These are phyloP conservation scores for Cladophialophora immunda DNA, from an alignment of 2,329 filamentous ascomycete genomes.

Conservation along the genomic window DNA sequence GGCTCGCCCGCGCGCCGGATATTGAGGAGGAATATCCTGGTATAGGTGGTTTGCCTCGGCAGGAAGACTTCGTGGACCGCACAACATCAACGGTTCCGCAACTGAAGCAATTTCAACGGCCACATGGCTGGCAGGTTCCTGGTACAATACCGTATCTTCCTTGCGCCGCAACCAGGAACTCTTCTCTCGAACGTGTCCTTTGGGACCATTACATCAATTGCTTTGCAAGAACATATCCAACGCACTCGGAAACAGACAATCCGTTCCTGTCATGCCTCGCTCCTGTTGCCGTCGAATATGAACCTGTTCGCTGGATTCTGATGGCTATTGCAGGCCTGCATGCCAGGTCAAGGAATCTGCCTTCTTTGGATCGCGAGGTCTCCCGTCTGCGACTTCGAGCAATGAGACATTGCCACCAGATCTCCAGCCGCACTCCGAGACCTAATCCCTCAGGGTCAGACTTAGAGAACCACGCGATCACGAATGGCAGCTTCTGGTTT, in stretches of 20 bases:
- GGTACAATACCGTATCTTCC: background rate
- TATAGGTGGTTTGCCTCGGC: background rate
- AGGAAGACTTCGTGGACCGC: background rate
- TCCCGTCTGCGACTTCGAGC: slow-evolving; percentile 6
- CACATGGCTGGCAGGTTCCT: background rate
- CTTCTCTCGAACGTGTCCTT: background rate
- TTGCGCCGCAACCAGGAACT: background rate
- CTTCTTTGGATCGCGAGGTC: slow-evolving; percentile 1
- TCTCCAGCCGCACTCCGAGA: background rate
- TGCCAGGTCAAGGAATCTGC: slow-evolving; percentile 8
- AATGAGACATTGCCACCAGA: background rate
- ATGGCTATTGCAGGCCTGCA: slow-evolving; percentile 12
- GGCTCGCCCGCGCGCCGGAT: background rate
- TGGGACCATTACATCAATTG: slow-evolving; percentile 20
- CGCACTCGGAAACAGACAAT: slow-evolving; percentile 9
- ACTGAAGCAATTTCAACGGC: background rate
- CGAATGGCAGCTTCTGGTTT: background rate
- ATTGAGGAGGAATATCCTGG: background rate
- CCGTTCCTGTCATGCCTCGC: slow-evolving; percentile 15
- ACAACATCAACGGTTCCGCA: background rate
- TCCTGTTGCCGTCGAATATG: slow-evolving; percentile 7
- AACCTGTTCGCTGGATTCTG: slow-evolving; percentile 9
- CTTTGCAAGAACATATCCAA: slow-evolving; percentile 20
- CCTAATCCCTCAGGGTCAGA: no score
- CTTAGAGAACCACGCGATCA: background rate